Percentiles rank a stretch among this genome's conserved stretches.
phyloP scores from a whole-genome alignment of 2,329 filamentous ascomycete genomes.

The Colletotrichum karsti region DNA sequence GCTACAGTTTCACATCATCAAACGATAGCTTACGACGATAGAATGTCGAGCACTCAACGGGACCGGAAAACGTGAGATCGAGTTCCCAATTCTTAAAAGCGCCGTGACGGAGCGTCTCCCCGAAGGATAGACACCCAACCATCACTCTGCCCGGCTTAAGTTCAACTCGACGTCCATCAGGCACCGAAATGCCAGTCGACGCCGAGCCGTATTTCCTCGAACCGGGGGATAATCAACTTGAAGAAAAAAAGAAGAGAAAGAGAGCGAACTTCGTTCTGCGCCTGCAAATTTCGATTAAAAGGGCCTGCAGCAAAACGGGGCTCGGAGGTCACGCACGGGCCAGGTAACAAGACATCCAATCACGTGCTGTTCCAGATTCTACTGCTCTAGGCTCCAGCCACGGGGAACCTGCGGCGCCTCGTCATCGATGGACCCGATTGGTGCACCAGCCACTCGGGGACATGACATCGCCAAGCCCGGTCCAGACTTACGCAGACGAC shows the following conservation, averaged over 20 bases:
- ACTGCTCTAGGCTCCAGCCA: not conserved
- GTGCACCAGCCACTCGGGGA: conserved; percentile 23
- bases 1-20: not conserved
- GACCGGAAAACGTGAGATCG: conserved; percentile 64
- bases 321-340: conserved; percentile 1
- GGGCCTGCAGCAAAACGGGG: not conserved
- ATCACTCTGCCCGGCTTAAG: conserved; percentile 64
- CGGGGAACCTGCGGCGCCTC: not conserved
- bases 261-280: conserved; percentile 32
- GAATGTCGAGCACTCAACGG: conserved; percentile 71
- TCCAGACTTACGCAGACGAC: conserved; percentile 21
- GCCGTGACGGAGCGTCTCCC: conserved; percentile 47
- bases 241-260: conserved; percentile 46
- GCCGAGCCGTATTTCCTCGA: conserved; percentile 63
- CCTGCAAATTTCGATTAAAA: conserved; percentile 16
- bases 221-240: conserved; percentile 65
- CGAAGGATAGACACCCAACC: conserved; percentile 35
- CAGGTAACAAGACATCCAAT: too few relatives aligned
- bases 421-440: not conserved
- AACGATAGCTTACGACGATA: not conserved
- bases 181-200: conserved; percentile 43
- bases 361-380: conserved; percentile 9
- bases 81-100: conserved; percentile 73
- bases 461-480: conserved; percentile 26
- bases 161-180: conserved; percentile 62